Evolutionary conservation across 495 filamentous ascomycete genomes (phyloP), one percentile per base, ranked within the genome.

Genomic region (Amphirosellinia nigrospora): DNA sequence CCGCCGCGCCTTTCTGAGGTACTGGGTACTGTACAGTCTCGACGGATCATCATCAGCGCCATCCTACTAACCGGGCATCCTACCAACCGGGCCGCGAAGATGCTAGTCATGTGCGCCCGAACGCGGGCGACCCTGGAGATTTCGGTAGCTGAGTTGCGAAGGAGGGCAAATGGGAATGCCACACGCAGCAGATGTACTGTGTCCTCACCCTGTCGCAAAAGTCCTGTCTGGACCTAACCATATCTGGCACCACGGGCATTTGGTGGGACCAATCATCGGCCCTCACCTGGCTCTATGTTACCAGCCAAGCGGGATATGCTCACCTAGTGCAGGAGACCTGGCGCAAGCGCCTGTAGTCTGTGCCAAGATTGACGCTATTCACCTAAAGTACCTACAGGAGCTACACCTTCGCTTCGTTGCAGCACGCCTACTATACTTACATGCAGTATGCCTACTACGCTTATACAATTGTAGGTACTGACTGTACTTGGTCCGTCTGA

Each of bases 51-150:
- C 38, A 28, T 21, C 38, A 45, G 66, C 66, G 23, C 59, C 36
- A 64, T 52, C 67, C 50, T 64, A 64, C 43, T 52, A 70, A 26
- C 66, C 52, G 66, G 66, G 55, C 66, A 64, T 52, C 67, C 50
- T 64, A 64, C 43, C 61, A 70, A 26, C 66, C 52, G 66, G 66
- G 55, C 66, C 66, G 55, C 66, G 41, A 68, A 48, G 28, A 34
- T 68, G 66, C 66, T 41, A 38, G 66, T 68, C 66, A 61, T 68
- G 66, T 68, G 66, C 55, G n/a, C 53, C 63, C 30, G 48, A 30
- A 46, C 55, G n/a, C 43, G 66, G 36, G 38, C 66, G 28, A 36
- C 55, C 39, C 53, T 68, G 66, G 55, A 50, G 43, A 39, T 23
- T 34, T 67, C 52, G 66, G 55, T 59, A 68, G 41, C 66, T 68